Evolutionary conservation across 2,329 filamentous ascomycete species (phyloP).

Genomic region (Exophiala oligosperma): DNA sequence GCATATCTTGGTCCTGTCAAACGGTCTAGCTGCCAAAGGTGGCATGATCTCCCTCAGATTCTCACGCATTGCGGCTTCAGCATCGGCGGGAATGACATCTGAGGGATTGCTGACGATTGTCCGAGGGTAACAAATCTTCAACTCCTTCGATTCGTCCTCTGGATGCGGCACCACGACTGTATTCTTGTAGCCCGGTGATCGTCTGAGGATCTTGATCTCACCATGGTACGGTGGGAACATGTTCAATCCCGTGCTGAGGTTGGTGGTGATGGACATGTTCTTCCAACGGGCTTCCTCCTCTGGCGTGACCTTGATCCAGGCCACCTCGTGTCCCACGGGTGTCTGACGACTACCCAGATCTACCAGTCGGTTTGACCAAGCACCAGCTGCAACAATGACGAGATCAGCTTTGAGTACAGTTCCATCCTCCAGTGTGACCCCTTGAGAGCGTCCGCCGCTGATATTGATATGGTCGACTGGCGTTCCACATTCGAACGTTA

Average conservation of each 20-base stretch:
- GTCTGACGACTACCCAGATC: constrained; percentile 22
- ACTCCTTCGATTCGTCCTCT: constrained; percentile 23
- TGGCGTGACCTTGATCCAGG: constrained; percentile 31
- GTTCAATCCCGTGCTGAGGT: constrained; percentile 32
- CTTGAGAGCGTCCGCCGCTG: constrained; percentile 7
- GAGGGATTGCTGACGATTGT: constrained; percentile 29
- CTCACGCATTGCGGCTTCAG: constrained; percentile 25
- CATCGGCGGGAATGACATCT: constrained; percentile 30
- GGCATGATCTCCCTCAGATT: constrained; percentile 30
- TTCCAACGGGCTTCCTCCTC: constrained; percentile 30
- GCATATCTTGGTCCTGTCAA: constrained; percentile 30
- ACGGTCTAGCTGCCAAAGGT: constrained; percentile 25
- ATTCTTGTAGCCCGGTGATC: constrained; percentile 29
- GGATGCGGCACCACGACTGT: constrained; percentile 28
- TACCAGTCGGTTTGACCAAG: constrained; percentile 30
- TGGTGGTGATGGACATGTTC: constrained; percentile 34
- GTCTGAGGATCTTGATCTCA: constrained; percentile 33
- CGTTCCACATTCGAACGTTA: constrained; percentile 26
- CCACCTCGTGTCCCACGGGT: constrained; percentile 29
- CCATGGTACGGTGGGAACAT: constrained; percentile 33
- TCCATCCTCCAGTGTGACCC: constrained; percentile 26
- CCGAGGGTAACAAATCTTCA: constrained; percentile 27
- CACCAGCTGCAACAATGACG: constrained; percentile 28
- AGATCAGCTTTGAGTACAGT: constrained; percentile 16
- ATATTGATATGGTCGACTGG: constrained; percentile 21